Conservation (phyloP, 371 early-diverging fungal genomes). For the Cladochytrium tenue region DNA sequence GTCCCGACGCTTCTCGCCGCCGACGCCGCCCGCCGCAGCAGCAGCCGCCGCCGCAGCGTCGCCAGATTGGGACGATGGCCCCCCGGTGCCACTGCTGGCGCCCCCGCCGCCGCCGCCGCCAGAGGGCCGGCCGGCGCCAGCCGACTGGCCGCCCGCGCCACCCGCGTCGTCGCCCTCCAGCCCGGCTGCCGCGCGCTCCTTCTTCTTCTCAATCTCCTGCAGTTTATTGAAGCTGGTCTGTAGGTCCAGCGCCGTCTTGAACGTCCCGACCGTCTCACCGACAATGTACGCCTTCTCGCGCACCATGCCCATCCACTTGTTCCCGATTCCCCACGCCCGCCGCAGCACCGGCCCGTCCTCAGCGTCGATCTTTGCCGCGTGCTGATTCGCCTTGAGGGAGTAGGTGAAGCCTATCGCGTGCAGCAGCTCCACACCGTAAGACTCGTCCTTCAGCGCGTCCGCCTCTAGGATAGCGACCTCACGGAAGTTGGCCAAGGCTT, state of each 20-base stretch:
- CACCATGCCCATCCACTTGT: slow-evolving; percentile 28
- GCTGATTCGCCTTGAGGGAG: slow-evolving; percentile 79
- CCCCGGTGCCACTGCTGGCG: not conserved
- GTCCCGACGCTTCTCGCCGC: slow-evolving; percentile 25
- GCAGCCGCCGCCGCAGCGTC: slow-evolving; percentile 10
- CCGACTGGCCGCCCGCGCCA: slow-evolving; percentile 59
- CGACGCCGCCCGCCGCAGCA: slow-evolving; percentile 9
- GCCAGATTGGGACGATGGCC: not conserved
- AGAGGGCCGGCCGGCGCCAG: not conserved
- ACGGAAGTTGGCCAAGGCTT: slow-evolving; percentile 55
- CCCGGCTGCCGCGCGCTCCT: slow-evolving; percentile 20
- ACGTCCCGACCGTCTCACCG: slow-evolving; percentile 83
- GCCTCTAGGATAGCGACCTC: slow-evolving; percentile 75
- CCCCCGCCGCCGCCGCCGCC: not conserved
- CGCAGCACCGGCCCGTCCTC: slow-evolving; percentile 35
- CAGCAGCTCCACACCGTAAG: slow-evolving; percentile 88
- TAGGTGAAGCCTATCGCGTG: slow-evolving; percentile 92
- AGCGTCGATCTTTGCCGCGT: slow-evolving; percentile 56
- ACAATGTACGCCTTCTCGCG: slow-evolving; percentile 72
- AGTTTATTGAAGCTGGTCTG: slow-evolving; percentile 84
- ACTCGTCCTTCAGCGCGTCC: slow-evolving; percentile 82
- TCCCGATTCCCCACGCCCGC: slow-evolving; percentile 44
- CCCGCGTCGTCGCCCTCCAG: slow-evolving; percentile 28
- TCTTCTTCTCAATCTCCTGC: slow-evolving; percentile 80
- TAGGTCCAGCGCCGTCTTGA: slow-evolving; percentile 85